Evolutionary conservation across 257 asterid species (phyloP), one percentile per base, ranked within the genome.

Genomic region (Forsythia suspensa): DNA sequence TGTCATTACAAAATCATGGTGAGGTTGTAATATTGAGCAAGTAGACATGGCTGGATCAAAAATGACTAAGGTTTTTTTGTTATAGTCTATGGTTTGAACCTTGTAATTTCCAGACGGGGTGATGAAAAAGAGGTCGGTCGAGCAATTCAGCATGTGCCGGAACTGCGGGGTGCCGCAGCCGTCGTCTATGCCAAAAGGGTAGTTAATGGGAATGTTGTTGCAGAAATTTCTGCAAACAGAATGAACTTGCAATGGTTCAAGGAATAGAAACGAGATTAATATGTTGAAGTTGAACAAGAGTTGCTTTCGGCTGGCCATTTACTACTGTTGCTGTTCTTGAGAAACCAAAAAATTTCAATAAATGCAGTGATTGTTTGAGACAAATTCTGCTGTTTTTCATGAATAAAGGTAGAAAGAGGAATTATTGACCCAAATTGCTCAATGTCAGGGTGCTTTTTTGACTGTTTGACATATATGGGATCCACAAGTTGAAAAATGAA

Each of bases 31-130:
- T 51, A 92, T 91, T 76, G 98, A 91, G 87, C 98, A 94, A 18
- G 97, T 94, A 61, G 98, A 91, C 97, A 94, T 94, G 75, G 97
- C 78, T 0, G 98, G 97, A 72, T 94, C 98, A 85, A 78, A 92
- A 8, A 94, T 52, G 16, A 81, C 75, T 4, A 92, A 13, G 43
- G 73, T 83, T 39, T 85, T 80, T 73, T 84, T 84, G 41, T 69
- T 55, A 85, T 94, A 94, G 46, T 94, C 97, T 37, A 92, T 89
- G 72, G 87, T 83, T 48, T 92, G 92, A 73, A 94, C 88, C 43
- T 91, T 94, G 94, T 94, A 94, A 86, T 63, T 76, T 4, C 98
- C 97, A 18, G 97, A 92, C n/a, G 97, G 97, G 65, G 98, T 92
- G 71, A 74, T 76, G 86, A 91, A 92, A 89, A 88, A 90, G 68